Conservation (phyloP, 2,329 filamentous ascomycete genomes). For the Dothiorella sarmentorum region DNA sequence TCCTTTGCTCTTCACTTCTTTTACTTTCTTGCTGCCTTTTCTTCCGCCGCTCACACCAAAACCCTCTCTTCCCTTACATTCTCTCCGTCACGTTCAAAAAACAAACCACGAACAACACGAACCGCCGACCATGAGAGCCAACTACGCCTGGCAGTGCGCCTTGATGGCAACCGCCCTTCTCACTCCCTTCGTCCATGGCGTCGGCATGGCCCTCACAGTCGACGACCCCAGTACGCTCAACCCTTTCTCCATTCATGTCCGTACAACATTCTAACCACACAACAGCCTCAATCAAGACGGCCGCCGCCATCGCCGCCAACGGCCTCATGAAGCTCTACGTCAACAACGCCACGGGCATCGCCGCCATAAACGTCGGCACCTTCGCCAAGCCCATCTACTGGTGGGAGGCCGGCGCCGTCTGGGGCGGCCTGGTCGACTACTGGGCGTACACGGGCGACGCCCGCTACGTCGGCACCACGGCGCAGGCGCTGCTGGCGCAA, state of each 20-base stretch:
- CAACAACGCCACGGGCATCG: not conserved
- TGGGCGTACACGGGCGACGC: slow-evolving; percentile 42
- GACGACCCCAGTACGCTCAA: not conserved
- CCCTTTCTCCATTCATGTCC: not conserved
- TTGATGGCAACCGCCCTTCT: not conserved
- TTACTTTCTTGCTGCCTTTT: not conserved
- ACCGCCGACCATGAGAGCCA: not conserved
- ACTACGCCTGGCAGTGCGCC: not conserved
- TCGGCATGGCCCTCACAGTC: not conserved
- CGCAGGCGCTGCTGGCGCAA: slow-evolving; percentile 66
- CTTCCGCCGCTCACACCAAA: not conserved
- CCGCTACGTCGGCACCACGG: slow-evolving; percentile 36
- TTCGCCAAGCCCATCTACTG: slow-evolving; percentile 44
- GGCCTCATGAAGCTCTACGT: slow-evolving; percentile 12
- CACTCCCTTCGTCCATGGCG: not conserved
- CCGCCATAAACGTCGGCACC: slow-evolving; percentile 47
- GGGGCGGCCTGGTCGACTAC: slow-evolving; percentile 39
- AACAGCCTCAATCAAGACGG: slow-evolving; percentile 4
- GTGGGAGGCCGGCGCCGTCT: slow-evolving; percentile 44
- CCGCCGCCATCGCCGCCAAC: slow-evolving; percentile 1
- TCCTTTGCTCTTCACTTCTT: not conserved
- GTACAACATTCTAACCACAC: not conserved
- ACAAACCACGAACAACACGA: not conserved
- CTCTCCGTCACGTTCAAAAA: not conserved
- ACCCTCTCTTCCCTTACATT: not conserved